Conservation (phyloP, 139 green algal genomes). For the Chlamydomonas sphaeroides region DNA sequence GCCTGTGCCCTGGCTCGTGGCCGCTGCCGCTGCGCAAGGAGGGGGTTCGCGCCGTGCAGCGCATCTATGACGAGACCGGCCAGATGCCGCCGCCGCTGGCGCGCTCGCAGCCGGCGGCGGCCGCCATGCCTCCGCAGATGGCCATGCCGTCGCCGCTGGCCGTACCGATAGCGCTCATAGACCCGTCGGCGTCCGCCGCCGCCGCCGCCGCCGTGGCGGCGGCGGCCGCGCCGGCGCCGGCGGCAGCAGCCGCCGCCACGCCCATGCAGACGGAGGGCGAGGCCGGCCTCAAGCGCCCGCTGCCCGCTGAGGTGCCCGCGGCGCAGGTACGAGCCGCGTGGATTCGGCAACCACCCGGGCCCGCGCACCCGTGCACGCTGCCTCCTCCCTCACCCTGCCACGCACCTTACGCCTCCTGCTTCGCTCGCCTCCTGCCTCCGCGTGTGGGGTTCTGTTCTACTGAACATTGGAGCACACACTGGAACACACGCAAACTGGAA, state of each 20-base stretch:
- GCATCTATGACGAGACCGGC: conserved; percentile 24
- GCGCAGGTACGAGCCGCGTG: no score
- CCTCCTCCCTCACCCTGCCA: no score
- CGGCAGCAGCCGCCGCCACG: neutral
- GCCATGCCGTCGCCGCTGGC: no score
- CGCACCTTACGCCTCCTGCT: no score
- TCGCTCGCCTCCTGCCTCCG: no score
- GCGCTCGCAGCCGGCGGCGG: neutral
- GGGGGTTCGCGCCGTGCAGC: conserved; percentile 25
- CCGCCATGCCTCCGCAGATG: neutral
- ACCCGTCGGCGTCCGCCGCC: neutral
- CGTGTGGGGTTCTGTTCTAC: no score
- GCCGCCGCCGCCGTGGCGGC: neutral
- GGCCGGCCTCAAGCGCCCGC: neutral
- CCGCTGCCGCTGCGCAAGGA: conserved; percentile 42
- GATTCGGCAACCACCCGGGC: no score
- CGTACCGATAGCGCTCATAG: neutral
- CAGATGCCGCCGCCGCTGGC: neutral
- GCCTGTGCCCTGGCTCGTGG: conserved; percentile 38
- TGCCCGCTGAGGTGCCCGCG: neutral
- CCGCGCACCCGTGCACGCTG: no score
- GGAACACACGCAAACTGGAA: no score
- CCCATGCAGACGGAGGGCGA: neutral
- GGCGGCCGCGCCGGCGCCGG: neutral
- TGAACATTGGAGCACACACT: no score